Base-by-base conservation (phyloP, 2,329 filamentous ascomycete genomes). In the Colletotrichum sidae region DNA sequence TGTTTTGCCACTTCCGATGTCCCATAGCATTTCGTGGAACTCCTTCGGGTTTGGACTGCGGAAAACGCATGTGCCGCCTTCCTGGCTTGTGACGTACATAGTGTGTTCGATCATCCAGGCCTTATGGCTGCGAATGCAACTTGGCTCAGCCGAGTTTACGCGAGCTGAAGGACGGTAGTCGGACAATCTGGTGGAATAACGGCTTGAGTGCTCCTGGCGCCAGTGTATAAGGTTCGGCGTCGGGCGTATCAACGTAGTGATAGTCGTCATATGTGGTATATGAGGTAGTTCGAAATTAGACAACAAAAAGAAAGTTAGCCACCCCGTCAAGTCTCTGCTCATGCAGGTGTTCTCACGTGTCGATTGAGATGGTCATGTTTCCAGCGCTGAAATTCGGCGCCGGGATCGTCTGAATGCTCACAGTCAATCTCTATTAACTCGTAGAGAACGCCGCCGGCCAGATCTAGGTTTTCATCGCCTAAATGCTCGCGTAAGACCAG, bases 391-490 rank as follows among this genome's bases (percentile, higher is more conserved):
- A 81, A 83, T 25, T 80, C 78, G 13, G 79, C 79, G 13, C 80
- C 79, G 41, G 79, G 77, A 55, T 82, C 81, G 49, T 82, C 79
- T 2, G 79, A 80, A 67, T 80, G 72, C 42, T 78, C 73, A 56
- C 78, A 81, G 68, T 82, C 80, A 39, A 83, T 73, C 68, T 83
- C 81, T 41, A 83, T 82, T 60, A 83, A 69, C 68, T 83, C 81
- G 64, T 83, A 81, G 8, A 82, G 73, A 4, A 83, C 81, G 6
- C 80, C 81, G 38, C 78, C 77, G 11, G 80, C 78, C 25, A 79
- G 69, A 49, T 81, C 79, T 39, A 83, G 70, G 59, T 80, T 79
- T 65, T 82, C 79, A 53, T 83, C 80, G 8, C 80, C 80, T 42
- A 83, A 74, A 68, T 80, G 78, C 51, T 82, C 78, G 54, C 79